Evolutionary conservation across 176 grass and related monocot species (phyloP), one percentile per base, ranked within the genome.

Genomic region (Cenchrus purpureus): DNA sequence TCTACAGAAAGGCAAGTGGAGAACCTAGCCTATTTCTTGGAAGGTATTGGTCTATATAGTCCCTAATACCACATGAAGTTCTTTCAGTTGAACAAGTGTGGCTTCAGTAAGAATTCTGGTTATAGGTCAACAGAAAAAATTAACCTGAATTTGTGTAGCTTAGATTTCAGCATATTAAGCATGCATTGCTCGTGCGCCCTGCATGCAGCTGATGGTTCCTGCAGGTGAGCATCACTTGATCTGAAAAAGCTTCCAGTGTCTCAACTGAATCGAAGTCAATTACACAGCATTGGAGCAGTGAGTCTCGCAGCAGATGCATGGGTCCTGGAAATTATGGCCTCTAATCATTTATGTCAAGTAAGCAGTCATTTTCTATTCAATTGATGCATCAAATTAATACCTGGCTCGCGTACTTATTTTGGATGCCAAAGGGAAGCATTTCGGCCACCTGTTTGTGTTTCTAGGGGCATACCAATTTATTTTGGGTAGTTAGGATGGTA

Each of bases 301-400:
- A 73, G 66, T 55, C 84, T 66, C 66, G 54, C 16, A 48, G 37
- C 40, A 66, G 77, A 42, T 78, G 77, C 45, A 91, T 85, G 65
- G 85, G 86, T 83, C 74, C 74, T 79, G 58, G 10, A 2, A 68
- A 51, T 76, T 6, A 32, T 66, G 87, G 43, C 28, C 80, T 48
- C 68, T 19, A 76, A 84, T 69, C 15, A 84, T 80, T 11, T 37
- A n/a, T 80, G 53, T 76, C 89, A 87, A 84, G 89, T 87, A 84
- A 91, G 85, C 68, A 75, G 34, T 84, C 85, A 19, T 84, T 68
- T 52, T 87, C 89, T 82, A 37, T 68, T 76, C 62, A 70, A 28
- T 54, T 87, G 80, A 79, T 64, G 7, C 74, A 79, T 80, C 62
- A 75, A 80, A 64, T 78, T 67, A 79, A 54, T 72, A 68, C 14